A percentile compares a stretch with the other conserved stretches of the same genome.
Conservation (phyloP, 2,329 filamentous ascomycete species). For the Aspergillus versicolor region DNA sequence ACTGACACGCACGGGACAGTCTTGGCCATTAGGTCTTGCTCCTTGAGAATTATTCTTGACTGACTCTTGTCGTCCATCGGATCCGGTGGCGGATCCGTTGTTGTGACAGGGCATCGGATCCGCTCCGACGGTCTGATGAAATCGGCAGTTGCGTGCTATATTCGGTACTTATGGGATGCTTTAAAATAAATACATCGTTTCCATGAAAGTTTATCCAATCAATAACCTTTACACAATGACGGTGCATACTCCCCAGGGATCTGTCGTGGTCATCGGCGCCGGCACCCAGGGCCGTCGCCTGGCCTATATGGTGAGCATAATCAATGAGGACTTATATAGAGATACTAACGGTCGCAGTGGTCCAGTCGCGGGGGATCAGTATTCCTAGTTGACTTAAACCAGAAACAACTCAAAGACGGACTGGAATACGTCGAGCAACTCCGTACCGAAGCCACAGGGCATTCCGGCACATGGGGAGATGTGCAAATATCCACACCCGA, state of each 20-base stretch:
- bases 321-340: too few species aligned
- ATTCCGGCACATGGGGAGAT: neutral
- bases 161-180: too few species aligned
- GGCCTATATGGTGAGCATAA: neutral
- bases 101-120: neutral
- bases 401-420: neutral
- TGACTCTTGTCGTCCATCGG: too few species aligned
- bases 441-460: neutral
- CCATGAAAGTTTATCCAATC: neutral
- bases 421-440: neutral
- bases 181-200: too few species aligned
- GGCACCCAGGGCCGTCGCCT: neutral
- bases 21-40: too few species aligned
- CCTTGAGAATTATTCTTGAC: too few species aligned
- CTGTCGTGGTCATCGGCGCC: neutral
- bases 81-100: neutral
- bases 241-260: neutral
- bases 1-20: too few species aligned
- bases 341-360: neutral
- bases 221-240: neutral
- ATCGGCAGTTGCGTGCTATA: too few species aligned
- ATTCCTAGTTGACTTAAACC: neutral
- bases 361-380: neutral
- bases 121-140: too few species aligned
- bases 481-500: neutral